Percentiles rank a stretch among this genome's conserved stretches.
These are phyloP conservation scores for Diaporthe destruens DNA, from an alignment of 2,329 filamentous ascomycete genomes.

Conservation along the genomic window DNA sequence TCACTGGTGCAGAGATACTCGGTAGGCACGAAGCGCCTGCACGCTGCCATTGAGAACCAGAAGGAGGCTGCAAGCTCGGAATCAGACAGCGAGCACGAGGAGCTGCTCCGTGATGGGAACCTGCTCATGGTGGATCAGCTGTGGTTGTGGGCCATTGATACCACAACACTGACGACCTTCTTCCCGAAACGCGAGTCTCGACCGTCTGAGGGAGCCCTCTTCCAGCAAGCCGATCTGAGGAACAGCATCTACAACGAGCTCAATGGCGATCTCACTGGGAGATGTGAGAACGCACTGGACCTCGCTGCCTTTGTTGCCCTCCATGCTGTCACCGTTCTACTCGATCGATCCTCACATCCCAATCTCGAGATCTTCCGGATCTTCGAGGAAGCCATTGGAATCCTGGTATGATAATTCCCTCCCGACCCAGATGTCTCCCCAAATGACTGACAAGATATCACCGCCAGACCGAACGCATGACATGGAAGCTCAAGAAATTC, in stretches of 20 bases:
- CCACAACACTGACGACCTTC: slow-evolving; percentile 65
- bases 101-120: slow-evolving; percentile 60
- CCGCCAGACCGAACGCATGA: slow-evolving; percentile 70
- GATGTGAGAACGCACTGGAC: slow-evolving; percentile 72
- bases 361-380: slow-evolving; percentile 74
- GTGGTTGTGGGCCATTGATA: slow-evolving; percentile 72
- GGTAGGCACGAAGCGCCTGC: slow-evolving; percentile 36
- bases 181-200: slow-evolving; percentile 68
- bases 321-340: slow-evolving; percentile 72
- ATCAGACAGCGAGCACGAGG: slow-evolving; percentile 45
- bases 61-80: slow-evolving; percentile 42
- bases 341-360: slow-evolving; percentile 70
- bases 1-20: slow-evolving; percentile 39
- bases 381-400: slow-evolving; percentile 75
- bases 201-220: slow-evolving; percentile 66
- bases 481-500: slow-evolving; percentile 71
- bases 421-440: background rate
- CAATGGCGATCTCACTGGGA: slow-evolving; percentile 72
- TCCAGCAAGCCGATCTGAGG: slow-evolving; percentile 71
- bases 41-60: slow-evolving; percentile 37
- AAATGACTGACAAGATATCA: background rate
- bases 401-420: slow-evolving; percentile 60
- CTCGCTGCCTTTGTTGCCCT: slow-evolving; percentile 72
- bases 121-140: slow-evolving; percentile 77
- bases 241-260: slow-evolving; percentile 76